Evolutionary conservation across 164 flowering plant species (phyloP), one percentile per base, ranked within the genome.

Genomic region (Euptelea pleiosperma): DNA sequence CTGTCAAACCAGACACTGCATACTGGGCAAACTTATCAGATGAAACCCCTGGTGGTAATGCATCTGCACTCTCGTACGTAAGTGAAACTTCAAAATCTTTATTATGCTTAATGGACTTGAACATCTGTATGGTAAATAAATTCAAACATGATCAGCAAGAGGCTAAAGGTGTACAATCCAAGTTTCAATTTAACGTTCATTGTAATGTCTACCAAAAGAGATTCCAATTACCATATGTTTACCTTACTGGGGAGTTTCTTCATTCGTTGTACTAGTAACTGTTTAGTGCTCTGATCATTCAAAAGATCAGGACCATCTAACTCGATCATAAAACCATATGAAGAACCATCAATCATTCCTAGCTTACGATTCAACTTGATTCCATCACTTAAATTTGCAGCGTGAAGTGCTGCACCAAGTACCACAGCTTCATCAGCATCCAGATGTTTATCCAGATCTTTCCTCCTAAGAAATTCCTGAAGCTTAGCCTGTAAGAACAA

Each of bases 391-490:
- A 94, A 52, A 73, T 94, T 94, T 40, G 99, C 99, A 62, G 99
- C 96, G 80, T 85, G 94, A 31, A 94, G 77, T 41, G 99, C 73
- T 31, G 98, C 81, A 48, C 99, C 98, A 67, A 94, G 94, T 70
- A 86, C 98, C 29, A 79, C 79, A 62, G 99, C 99, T 73, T 94
- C 99, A 77, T 94, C 99, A 61, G 99, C 90, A 77, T 94, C 99
- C 63, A 94, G 75, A 75, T 94, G 99, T 69, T 66, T 91, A 74
- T 83, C 99, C 72, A 94, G 69, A 60, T 82, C 87, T 61, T 79
- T 82, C 75, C 84, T 85, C 58, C 96, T 96, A 61, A 94, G 82
- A 72, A 81, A 91, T 60, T 91, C 96, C 70, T 89, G 98, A 43
- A 94, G 85, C 76, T 73, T 89, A 52, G 86, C 85, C 99, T 94